A percentile compares a stretch with the other conserved stretches of the same genome.
Conservation (phyloP, 2,329 filamentous ascomycete species). For the Pyricularia sp. region DNA sequence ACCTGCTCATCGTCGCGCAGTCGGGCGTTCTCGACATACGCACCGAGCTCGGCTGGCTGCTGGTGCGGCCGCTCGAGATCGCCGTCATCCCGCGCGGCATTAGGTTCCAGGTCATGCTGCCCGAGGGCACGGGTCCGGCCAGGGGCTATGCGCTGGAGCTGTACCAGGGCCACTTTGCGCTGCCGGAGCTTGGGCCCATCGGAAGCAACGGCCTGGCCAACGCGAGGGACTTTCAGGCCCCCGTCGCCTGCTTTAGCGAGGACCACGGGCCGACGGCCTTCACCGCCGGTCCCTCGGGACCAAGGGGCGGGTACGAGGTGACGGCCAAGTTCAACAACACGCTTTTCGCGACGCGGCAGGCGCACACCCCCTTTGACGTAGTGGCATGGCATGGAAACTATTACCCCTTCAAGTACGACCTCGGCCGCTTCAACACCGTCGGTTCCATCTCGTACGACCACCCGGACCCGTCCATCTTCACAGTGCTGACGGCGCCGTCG, state of each 20-base stretch:
- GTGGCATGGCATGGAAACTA: constrained; percentile 63
- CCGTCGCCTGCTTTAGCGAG: constrained; percentile 47
- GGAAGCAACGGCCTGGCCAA: constrained; percentile 51
- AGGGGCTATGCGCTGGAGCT: constrained; percentile 54
- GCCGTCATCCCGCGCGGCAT: constrained; percentile 54
- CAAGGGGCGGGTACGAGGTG: constrained; percentile 28
- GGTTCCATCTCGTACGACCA: constrained; percentile 55
- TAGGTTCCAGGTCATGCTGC: constrained; percentile 49
- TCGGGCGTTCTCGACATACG: constrained; percentile 55
- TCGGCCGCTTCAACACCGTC: constrained; percentile 54
- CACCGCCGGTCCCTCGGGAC: neutral
- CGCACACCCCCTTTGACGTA: constrained; percentile 56
- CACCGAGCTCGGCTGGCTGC: constrained; percentile 53
- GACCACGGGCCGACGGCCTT: constrained; percentile 18
- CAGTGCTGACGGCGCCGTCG: constrained; percentile 41
- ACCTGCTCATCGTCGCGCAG: constrained; percentile 58
- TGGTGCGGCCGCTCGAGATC: constrained; percentile 55
- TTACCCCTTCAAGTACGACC: constrained; percentile 59
- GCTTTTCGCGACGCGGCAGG: constrained; percentile 47
- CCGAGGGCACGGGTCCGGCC: constrained; percentile 27
- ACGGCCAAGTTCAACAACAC: constrained; percentile 48
- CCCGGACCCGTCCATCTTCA: constrained; percentile 57
- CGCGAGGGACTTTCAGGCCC: constrained; percentile 51
- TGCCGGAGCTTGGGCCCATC: constrained; percentile 50
- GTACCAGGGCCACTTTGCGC: constrained; percentile 46